These are phyloP conservation scores for Aspergillaceae sp. DNA, from an alignment of 2,329 filamentous ascomycete genomes.

Conservation along the genomic window DNA sequence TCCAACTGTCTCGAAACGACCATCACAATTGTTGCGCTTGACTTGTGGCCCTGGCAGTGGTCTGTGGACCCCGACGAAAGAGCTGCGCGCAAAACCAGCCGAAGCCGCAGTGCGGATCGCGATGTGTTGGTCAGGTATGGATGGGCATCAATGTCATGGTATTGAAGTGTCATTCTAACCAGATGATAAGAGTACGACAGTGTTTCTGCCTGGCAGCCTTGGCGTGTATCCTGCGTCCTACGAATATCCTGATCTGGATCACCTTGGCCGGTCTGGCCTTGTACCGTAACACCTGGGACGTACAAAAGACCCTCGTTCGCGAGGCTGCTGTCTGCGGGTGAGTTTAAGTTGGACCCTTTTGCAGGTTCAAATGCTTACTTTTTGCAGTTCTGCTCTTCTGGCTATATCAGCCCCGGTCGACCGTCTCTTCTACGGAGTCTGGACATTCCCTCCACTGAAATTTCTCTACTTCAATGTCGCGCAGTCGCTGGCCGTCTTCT, in stretches of 20 bases:
- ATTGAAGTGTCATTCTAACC: neutral
- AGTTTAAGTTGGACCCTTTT: too few species aligned
- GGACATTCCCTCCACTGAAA: constrained; percentile 80
- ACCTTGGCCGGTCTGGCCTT: constrained; percentile 52
- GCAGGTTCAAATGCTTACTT: constrained; percentile 14
- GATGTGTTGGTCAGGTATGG: neutral
- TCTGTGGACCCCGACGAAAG: constrained; percentile 35
- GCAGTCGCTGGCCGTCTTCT: constrained; percentile 82
- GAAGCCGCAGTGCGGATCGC: constrained; percentile 4
- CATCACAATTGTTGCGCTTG: constrained; percentile 69
- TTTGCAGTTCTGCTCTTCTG: constrained; percentile 48
- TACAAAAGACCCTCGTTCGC: constrained; percentile 47
- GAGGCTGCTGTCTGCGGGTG: constrained; percentile 55
- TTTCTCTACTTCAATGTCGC: constrained; percentile 88
- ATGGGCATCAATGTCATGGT: too few species aligned
- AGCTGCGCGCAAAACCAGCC: constrained; percentile 4
- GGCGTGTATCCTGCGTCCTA: constrained; percentile 80
- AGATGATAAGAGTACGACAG: constrained; percentile 43
- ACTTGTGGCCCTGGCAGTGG: constrained; percentile 79
- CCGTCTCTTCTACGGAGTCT: constrained; percentile 68
- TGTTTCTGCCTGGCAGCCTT: constrained; percentile 69
- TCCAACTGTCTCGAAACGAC: constrained; percentile 93
- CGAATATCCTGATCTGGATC: constrained; percentile 79
- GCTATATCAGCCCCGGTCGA: constrained; percentile 60
- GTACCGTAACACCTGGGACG: constrained; percentile 33